Conservation (phyloP, 2,329 filamentous ascomycete genomes). For the Botryotinia narcissicola region DNA sequence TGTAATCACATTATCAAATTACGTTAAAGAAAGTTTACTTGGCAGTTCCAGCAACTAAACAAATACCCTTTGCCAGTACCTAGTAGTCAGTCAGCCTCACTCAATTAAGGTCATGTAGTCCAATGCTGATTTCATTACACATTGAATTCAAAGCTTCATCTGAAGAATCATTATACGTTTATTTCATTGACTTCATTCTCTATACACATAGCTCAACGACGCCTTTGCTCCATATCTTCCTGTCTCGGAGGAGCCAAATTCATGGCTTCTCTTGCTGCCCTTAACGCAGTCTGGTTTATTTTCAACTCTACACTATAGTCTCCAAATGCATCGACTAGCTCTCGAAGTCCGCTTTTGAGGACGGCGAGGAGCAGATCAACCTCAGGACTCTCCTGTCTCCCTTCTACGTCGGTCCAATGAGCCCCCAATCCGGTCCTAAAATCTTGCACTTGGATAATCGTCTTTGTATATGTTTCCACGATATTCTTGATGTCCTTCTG, state of each 20-base stretch:
- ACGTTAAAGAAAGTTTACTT: neutral
- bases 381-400: constrained; percentile 54
- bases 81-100: neutral
- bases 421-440: constrained; percentile 59
- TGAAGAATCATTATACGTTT: neutral
- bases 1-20: neutral
- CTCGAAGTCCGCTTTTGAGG: constrained; percentile 62
- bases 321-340: constrained; percentile 69
- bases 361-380: constrained; percentile 68
- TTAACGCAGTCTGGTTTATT: constrained; percentile 67
- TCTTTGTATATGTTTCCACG: constrained; percentile 67
- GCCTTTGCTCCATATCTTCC: constrained; percentile 14
- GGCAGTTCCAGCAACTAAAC: neutral
- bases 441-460: constrained; percentile 66
- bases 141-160: neutral
- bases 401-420: constrained; percentile 76
- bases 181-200: constrained; percentile 9
- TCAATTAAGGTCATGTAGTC: neutral
- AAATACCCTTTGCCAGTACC: neutral
- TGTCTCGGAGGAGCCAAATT: constrained; percentile 4
- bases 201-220: constrained; percentile 5
- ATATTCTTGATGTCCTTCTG: constrained; percentile 74
- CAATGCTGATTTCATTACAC: neutral
- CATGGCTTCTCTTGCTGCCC: constrained; percentile 65
- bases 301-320: constrained; percentile 70